Conservation (phyloP, 2,329 filamentous ascomycete species). For the Verticillium tricorpus region DNA sequence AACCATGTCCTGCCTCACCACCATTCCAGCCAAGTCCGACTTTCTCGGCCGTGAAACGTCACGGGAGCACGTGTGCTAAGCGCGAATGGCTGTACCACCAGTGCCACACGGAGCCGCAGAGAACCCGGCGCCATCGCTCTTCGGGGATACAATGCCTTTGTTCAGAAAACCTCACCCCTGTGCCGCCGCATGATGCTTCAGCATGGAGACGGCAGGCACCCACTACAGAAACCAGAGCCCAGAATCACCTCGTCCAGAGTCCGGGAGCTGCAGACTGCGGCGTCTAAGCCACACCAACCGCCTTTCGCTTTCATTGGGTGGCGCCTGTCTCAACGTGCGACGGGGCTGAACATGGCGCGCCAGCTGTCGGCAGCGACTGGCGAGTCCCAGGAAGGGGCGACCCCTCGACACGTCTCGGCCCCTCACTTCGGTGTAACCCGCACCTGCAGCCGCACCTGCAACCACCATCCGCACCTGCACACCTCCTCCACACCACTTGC, state of each 20-base stretch:
- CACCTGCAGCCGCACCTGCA: not conserved
- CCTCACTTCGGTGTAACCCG: not conserved
- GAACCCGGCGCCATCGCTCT: not conserved
- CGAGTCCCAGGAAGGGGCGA: not conserved
- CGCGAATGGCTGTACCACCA: not conserved
- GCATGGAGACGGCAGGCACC: not conserved
- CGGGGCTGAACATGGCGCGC: not conserved
- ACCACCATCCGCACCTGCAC: not conserved
- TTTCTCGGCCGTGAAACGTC: too few species aligned
- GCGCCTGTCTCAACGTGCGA: not conserved
- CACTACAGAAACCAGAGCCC: not conserved
- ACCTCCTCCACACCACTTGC: too few species aligned
- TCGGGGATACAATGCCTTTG: not conserved
- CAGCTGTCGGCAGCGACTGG: not conserved
- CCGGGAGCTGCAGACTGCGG: not conserved
- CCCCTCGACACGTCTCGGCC: not conserved
- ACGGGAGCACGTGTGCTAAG: not conserved
- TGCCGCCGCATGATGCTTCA: not conserved
- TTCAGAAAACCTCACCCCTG: too few species aligned
- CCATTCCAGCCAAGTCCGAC: too few species aligned
- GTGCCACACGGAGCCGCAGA: not conserved
- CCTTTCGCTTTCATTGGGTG: not conserved
- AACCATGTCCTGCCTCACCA: too few species aligned
- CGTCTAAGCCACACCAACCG: not conserved
- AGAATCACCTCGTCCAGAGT: too few species aligned